Conservation (phyloP, 2,329 filamentous ascomycete species). For the Chrysoporthe deuterocubensis region DNA sequence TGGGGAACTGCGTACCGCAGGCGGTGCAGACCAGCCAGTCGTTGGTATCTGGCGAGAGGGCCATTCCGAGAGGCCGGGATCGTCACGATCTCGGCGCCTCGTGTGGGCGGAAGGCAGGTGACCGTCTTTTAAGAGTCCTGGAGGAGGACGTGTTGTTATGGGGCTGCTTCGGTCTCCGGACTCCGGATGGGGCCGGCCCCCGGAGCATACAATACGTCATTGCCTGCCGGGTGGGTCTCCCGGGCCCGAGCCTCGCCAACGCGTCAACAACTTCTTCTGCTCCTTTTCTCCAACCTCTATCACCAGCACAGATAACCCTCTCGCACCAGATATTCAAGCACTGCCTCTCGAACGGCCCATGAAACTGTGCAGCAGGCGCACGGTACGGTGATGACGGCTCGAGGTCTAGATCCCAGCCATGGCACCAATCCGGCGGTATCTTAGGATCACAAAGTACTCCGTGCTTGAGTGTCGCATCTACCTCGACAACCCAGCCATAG, state of each 20-base stretch:
- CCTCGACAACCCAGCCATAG: conserved; percentile 84
- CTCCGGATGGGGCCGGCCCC: neutral
- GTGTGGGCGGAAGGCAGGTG: too few species aligned
- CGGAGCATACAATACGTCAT: neutral
- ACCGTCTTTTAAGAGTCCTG: too few species aligned
- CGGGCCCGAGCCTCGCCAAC: neutral
- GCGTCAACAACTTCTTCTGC: neutral
- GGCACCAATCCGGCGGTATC: conserved; percentile 86
- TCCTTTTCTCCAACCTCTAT: too few species aligned
- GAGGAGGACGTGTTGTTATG: neutral
- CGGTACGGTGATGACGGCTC: neutral
- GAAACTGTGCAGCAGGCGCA: neutral
- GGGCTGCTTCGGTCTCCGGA: neutral
- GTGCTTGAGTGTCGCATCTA: conserved; percentile 98
- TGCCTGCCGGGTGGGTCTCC: conserved; percentile 1
- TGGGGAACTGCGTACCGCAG: conserved; percentile 72
- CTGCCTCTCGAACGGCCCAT: neutral
- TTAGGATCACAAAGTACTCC: conserved; percentile 90
- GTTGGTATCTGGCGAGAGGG: neutral
- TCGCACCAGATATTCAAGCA: neutral
- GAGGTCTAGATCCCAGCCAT: conserved; percentile 49
- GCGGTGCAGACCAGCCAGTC: conserved; percentile 62
- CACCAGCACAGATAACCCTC: too few species aligned
- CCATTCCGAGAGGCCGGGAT: neutral
- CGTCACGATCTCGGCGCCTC: too few species aligned